Percentiles rank a stretch among this genome's conserved stretches.
These are phyloP conservation scores for Heterobasidion irregulare DNA, from an alignment of 1,284 basidiomycete genomes.

Conservation along the genomic window DNA sequence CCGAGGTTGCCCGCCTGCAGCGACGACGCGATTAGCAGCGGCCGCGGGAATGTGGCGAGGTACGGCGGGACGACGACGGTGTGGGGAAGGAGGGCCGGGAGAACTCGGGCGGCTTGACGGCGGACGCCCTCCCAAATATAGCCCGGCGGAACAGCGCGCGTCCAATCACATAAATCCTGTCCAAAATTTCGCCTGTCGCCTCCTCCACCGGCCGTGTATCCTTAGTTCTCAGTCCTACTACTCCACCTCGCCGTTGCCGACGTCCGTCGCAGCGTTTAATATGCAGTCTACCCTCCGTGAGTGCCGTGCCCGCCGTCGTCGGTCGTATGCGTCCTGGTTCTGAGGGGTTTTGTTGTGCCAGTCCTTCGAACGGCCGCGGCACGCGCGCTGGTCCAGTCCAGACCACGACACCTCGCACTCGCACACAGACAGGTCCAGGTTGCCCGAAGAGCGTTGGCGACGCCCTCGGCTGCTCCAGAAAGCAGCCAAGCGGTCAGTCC, in stretches of 20 bases:
- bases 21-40: no score
- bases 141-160: no score
- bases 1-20: no score
- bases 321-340: not conserved
- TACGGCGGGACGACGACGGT: no score
- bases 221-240: not conserved
- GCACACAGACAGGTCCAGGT: slow-evolving; percentile 3
- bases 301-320: not conserved
- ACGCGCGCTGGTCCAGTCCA: slow-evolving; percentile 6
- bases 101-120: no score
- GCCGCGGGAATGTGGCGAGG: no score
- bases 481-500: not conserved
- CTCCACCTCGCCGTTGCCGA: not conserved
- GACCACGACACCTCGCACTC: slow-evolving; percentile 7
- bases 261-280: not conserved
- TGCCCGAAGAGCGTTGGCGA: slow-evolving; percentile 8
- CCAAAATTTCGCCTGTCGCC: not conserved
- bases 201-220: not conserved
- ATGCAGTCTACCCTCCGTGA: slow-evolving; percentile 1
- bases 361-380: slow-evolving; percentile 8
- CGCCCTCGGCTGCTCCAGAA: slow-evolving; percentile 4
- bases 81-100: no score
- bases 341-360: not conserved
- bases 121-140: no score
- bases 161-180: not conserved